Evolutionary conservation across 2,329 filamentous ascomycete species (phyloP), one percentile per base, ranked within the genome.

Genomic region (Polytolypa hystricis): DNA sequence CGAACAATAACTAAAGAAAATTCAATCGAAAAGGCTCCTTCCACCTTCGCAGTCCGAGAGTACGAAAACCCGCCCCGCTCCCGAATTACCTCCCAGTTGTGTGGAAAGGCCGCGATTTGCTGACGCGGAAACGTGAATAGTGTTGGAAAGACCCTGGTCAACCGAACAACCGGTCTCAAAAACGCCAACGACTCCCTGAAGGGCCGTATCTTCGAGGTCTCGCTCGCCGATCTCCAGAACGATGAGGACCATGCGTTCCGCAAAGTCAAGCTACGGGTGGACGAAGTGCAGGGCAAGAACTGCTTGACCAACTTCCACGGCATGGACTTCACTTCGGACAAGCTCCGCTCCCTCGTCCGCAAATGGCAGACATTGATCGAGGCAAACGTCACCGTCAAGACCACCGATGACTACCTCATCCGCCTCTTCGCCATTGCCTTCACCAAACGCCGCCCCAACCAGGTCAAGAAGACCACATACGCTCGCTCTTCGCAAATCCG

Each of bases 401-500:
- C 91, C 58, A 96, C 91, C 65, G 91, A 98, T 65, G 91, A 98
- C 72, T 96, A 98, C 77, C 87, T 96, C 65, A 79, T 98, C 71
- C 85, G 91, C 60, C 81, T 98, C 56, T 98, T 98, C 74, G 85
- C 85, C 66, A 98, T 98, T 56, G 91, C 84, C 57, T 98, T 98
- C 78, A 98, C 91, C 70, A 96, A 96, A 83, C 79, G 86, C 69
- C 82, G 91, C 62, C 86, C 85, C 57, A 98, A 96, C 77, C 91
- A 98, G 78, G 89, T 98, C 77, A 94, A 94, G 84, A 98, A 96
- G 84, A 98, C 91, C 60, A 98, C 91, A 65, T 98, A 98, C 65
- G 91, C 91, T 55, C 81, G 81, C 51, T 86, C 85, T 50, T 96
- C 91, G 50, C 91, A 98, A 73, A 96, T 96, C 69, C 83, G 89